A percentile compares a stretch with the other conserved stretches of the same genome.
Evolutionary conservation across 805 yeast species (phyloP).

Genomic region (Candida berthetii): DNA sequence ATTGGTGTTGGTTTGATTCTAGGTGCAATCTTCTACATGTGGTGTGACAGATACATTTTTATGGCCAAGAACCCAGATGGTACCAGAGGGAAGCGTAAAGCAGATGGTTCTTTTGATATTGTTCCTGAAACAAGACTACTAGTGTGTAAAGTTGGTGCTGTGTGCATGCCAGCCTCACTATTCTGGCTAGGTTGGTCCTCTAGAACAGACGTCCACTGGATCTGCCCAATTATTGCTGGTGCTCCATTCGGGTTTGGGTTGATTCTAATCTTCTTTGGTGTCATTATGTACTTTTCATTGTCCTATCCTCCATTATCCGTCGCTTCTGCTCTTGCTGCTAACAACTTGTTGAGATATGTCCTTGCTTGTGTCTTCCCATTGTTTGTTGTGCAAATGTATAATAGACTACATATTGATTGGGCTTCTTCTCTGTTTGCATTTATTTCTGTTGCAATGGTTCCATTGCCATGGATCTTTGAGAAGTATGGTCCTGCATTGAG

Average conservation of each 20-base stretch:
- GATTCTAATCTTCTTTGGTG: conserved; percentile 64
- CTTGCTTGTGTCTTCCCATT: conserved; percentile 79
- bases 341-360: conserved; percentile 69
- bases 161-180: conserved; percentile 58
- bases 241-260: conserved; percentile 74
- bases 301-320: conserved; percentile 69
- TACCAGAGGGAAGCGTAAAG: conserved; percentile 44
- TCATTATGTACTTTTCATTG: conserved; percentile 62
- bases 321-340: conserved; percentile 89
- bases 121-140: conserved; percentile 59
- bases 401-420: conserved; percentile 68
- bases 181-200: conserved; percentile 86
- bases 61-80: conserved; percentile 61
- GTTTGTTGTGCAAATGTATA: conserved; percentile 81
- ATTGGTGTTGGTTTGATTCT: conserved; percentile 61
- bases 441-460: conserved; percentile 62
- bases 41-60: conserved; percentile 39
- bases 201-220: conserved; percentile 58
- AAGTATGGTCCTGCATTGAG: conserved; percentile 55
- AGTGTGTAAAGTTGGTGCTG: conserved; percentile 61
- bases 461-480: conserved; percentile 69
- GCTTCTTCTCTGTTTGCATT: conserved; percentile 65
- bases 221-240: conserved; percentile 72
- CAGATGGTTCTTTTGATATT: conserved; percentile 42
- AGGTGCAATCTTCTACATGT: conserved; percentile 48